Conservation (phyloP, 768 basidiomycete genomes). For the Rhizopogon rudus region DNA sequence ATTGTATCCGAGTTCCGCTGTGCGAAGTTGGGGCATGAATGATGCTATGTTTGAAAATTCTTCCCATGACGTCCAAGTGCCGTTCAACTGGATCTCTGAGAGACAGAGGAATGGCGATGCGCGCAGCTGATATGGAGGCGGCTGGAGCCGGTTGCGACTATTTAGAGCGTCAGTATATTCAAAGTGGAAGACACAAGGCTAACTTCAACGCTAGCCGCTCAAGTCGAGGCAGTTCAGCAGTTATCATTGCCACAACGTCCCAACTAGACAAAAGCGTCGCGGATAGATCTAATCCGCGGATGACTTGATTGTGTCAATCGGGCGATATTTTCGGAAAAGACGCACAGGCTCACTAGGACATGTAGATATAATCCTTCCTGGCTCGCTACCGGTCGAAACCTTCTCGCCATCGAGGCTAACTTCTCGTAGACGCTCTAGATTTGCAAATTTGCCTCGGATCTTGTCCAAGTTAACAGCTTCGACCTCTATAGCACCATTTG, state of each 20-base stretch:
- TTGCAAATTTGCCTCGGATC: slow-evolving; percentile 64
- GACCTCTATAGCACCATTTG: slow-evolving; percentile 77
- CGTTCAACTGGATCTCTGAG: slow-evolving; percentile 68
- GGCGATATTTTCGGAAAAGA: slow-evolving; percentile 5
- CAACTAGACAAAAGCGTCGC: slow-evolving; percentile 68
- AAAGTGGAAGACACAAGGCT: slow-evolving; percentile 25
- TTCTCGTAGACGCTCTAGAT: slow-evolving; percentile 65
- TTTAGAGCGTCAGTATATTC: slow-evolving; percentile 12
- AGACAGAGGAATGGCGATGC: slow-evolving; percentile 44
- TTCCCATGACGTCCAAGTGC: slow-evolving; percentile 66
- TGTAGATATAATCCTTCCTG: slow-evolving; percentile 46
- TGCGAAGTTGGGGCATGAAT: slow-evolving; percentile 48
- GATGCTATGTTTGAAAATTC: slow-evolving; percentile 50
- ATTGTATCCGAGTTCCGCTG: slow-evolving; percentile 74
- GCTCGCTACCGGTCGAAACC: slow-evolving; percentile 48
- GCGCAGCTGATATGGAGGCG: slow-evolving; percentile 30
- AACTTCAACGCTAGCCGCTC: slow-evolving; percentile 76
- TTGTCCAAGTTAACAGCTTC: slow-evolving; percentile 83
- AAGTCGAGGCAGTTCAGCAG: slow-evolving; percentile 54
- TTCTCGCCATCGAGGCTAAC: slow-evolving; percentile 72
- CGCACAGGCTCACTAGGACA: slow-evolving; percentile 60
- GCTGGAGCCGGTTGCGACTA: slow-evolving; percentile 65
- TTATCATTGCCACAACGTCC: slow-evolving; percentile 62
- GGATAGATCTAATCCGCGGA: slow-evolving; percentile 81
- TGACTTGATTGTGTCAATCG: slow-evolving; percentile 39